Percentiles rank a stretch among this genome's conserved stretches.
phyloP scores from a whole-genome alignment of 495 filamentous ascomycete species.

The Xylaria intraflava region DNA sequence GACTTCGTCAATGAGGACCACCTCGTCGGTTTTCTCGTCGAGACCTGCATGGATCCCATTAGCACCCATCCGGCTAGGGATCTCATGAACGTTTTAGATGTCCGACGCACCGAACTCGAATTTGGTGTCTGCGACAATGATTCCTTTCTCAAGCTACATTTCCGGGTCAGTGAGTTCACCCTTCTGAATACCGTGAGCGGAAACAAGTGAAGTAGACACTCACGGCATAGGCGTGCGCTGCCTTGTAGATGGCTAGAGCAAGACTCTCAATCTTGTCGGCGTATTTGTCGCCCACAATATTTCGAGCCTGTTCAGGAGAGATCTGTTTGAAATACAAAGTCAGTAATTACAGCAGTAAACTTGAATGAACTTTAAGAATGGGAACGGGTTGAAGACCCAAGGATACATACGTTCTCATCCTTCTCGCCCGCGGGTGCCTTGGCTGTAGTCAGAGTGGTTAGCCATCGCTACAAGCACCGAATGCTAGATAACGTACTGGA shows the following conservation, averaged over 20 bases:
- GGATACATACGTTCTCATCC: conserved; percentile 62
- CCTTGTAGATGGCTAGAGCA: conserved; percentile 64
- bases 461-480: background rate
- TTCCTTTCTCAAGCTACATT: conserved; percentile 6
- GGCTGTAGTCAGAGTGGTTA: conserved; percentile 53
- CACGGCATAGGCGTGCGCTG: conserved; percentile 65
- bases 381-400: background rate
- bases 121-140: conserved; percentile 46
- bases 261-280: conserved; percentile 69
- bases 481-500: conserved; percentile 2
- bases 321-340: conserved; percentile 39
- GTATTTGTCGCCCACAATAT: conserved; percentile 67
- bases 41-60: conserved; percentile 31
- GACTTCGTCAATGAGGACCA: conserved; percentile 88
- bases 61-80: background rate
- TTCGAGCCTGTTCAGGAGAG: conserved; percentile 53
- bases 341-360: too few relatives aligned
- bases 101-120: conserved; percentile 45
- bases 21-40: conserved; percentile 64
- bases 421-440: conserved; percentile 80
- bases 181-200: background rate
- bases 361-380: too few relatives aligned
- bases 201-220: conserved; percentile 41
- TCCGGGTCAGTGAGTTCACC: background rate
- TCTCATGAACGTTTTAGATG: background rate